A percentile compares a stretch with the other conserved stretches of the same genome.
These are phyloP conservation scores for Salix purpurea DNA, from an alignment of 345 rosid genomes.

Conservation along the genomic window DNA sequence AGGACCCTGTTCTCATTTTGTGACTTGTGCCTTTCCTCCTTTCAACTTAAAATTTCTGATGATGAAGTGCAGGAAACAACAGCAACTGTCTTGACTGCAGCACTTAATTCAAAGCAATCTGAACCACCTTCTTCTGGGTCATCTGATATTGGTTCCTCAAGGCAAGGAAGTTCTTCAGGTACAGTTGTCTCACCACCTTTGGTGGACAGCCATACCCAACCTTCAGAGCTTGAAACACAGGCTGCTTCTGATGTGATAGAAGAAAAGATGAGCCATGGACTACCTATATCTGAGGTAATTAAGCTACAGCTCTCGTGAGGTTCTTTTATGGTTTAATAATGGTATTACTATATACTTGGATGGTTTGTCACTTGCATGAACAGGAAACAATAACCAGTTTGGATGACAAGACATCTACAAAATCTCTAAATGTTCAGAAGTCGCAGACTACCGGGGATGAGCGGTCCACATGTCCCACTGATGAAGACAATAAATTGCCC, in stretches of 20 bases:
- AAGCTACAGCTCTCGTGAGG: neutral
- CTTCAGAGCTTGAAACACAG: conserved; percentile 28
- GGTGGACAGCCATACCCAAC: conserved; percentile 20
- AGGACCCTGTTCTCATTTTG: neutral
- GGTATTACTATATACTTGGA: neutral
- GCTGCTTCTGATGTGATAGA: conserved; percentile 30
- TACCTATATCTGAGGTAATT: conserved; percentile 34
- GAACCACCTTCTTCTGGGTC: conserved; percentile 40
- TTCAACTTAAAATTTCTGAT: conserved; percentile 2
- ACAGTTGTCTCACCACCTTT: conserved; percentile 32
- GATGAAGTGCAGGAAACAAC: conserved; percentile 64
- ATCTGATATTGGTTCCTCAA: conserved; percentile 30
- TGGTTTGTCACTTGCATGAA: neutral
- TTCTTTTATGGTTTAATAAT: conserved; percentile 12
- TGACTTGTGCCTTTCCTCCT: neutral
- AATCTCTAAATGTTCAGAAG: conserved; percentile 24
- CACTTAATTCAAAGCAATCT: conserved; percentile 58
- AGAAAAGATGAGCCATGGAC: conserved; percentile 21
- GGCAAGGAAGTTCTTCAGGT: conserved; percentile 46
- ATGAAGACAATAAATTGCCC: conserved; percentile 19
- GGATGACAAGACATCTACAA: conserved; percentile 22
- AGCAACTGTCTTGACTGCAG: conserved; percentile 63
- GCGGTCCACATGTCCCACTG: conserved; percentile 20
- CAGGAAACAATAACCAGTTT: conserved; percentile 23
- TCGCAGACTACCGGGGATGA: conserved; percentile 18